Base-by-base conservation (phyloP, 2,329 filamentous ascomycete genomes). In the Grosmannia clavigera region DNA sequence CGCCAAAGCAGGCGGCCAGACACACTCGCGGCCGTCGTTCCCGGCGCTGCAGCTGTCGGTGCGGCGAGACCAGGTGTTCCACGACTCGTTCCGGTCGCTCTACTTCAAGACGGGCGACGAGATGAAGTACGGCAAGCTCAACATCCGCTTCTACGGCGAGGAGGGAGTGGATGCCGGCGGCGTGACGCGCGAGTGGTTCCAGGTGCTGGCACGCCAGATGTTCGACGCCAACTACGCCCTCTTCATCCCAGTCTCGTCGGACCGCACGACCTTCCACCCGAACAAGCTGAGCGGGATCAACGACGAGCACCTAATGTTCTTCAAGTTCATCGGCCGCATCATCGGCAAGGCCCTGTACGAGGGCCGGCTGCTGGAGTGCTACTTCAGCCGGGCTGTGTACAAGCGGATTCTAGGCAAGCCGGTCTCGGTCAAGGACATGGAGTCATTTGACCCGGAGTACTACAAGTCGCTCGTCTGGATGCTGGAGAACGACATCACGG, bases 381-480 rank as follows among this genome's bases (percentile, higher is more conserved):
- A 97, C 79, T 99, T 99, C 78, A 97, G 92, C 75, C 86, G 94
- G 70, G 95, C 95, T 16, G 92, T 99, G 58, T 99, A 99, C 81
- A 97, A 97, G 78, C 88, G 90, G 66, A 96, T 99, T 65, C 83
- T 99, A 33, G 90, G 94, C 70, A 95, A 95, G 72, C 84, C 90
- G 3, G 92, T 97, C 50, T 96, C 92, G 10, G 88, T 99, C 73
- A 99, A 99, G 77, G 94, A 99, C 69, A 97, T 99, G 91, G 94
- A 99, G 73, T 96, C 92, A 27, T 88, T 99, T 63, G 94, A 99
- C 71, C 86, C 95, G 3, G 92, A 99, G 68, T 99, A 99, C 76
- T 96, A 97, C 83, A 99, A 97, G 73, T 97, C 92, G 16, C 81
- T 99, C 27, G 84, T 94, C 62, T 99, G 95, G 95, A 97, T 99